Evolutionary conservation across 2,329 filamentous ascomycete species (phyloP).

Genomic region (Colletotrichum sp.): DNA sequence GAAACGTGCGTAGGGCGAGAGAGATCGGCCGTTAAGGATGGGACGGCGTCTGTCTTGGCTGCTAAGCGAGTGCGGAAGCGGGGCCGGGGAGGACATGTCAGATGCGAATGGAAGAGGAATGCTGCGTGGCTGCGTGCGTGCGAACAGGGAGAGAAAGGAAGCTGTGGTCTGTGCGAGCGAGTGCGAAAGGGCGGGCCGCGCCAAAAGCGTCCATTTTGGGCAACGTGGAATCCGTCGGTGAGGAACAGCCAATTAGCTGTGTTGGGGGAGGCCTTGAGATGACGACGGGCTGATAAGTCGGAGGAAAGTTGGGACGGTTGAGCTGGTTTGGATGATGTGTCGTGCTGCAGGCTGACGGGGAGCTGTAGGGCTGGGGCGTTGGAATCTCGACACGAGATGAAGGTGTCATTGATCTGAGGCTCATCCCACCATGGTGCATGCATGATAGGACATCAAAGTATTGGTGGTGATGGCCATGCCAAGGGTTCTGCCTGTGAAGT

Average conservation of each 20-base stretch:
- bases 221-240: neutral
- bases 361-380: neutral
- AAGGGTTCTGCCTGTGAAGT: neutral
- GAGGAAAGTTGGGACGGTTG: neutral
- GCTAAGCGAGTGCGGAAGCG: slow-evolving; percentile 17
- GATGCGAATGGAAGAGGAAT: neutral
- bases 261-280: neutral
- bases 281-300: neutral
- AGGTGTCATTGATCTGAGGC: neutral
- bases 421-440: neutral
- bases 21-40: neutral
- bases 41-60: neutral
- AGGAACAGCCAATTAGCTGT: neutral
- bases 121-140: neutral
- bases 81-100: neutral
- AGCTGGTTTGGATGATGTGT: neutral
- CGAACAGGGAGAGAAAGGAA: neutral
- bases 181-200: neutral
- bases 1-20: neutral
- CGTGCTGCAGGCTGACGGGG: neutral
- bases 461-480: neutral
- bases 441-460: neutral
- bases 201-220: neutral
- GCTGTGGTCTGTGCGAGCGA: slow-evolving; percentile 13
- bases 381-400: neutral